Percentiles rank a stretch among this genome's conserved stretches.
Conservation (phyloP, 2,329 filamentous ascomycete species). For the Sporothrix pallida region DNA sequence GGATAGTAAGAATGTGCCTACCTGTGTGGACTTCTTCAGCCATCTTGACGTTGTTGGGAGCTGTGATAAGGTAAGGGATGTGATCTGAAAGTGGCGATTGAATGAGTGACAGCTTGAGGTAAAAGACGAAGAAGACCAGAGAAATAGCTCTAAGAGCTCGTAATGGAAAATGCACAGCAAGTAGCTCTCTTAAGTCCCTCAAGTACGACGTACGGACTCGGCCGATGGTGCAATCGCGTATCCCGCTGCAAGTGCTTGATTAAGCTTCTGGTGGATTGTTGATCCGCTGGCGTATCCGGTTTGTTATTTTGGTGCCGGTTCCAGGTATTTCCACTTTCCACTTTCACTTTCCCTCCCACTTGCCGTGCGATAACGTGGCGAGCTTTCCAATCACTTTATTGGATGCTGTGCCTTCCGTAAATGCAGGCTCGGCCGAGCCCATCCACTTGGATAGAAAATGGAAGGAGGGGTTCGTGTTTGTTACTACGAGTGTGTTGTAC, state of each 20-base stretch:
- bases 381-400: no score
- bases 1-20: background rate
- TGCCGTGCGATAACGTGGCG: no score
- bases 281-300: no score
- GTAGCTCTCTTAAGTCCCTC: background rate
- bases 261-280: no score
- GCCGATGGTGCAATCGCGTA: background rate
- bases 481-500: background rate
- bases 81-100: background rate
- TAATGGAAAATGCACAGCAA: background rate
- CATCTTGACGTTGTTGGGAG: conserved; percentile 15
- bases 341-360: no score
- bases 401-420: no score
- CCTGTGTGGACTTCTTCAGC: conserved; percentile 17
- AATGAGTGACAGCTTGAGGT: background rate
- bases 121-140: background rate
- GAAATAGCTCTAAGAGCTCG: background rate
- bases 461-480: background rate
- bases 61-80: background rate
- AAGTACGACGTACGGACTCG: background rate
- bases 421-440: no score
- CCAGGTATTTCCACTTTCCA: no score
- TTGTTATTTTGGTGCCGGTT: no score
- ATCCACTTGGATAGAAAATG: no score
- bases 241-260: background rate